Percentiles rank a stretch among this genome's conserved stretches.
Evolutionary conservation across 352 stramenopile species (phyloP).

Genomic region (Phytophthora pini): DNA sequence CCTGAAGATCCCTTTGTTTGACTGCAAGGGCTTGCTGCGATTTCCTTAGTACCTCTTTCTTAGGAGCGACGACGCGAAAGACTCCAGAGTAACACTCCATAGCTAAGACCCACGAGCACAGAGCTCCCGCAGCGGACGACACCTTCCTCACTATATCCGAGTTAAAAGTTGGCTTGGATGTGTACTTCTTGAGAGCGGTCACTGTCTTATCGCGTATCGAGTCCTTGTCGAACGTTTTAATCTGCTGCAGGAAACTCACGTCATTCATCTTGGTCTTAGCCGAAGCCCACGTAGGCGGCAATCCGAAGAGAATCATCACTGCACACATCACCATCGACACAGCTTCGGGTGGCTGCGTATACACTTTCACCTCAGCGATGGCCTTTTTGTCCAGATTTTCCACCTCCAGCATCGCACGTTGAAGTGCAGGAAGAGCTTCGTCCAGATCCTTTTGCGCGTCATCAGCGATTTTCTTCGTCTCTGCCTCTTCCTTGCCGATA

Average conservation of each 20-base stretch:
- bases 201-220: conserved; percentile 94
- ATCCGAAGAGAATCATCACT: conserved; percentile 97
- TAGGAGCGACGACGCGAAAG: conserved; percentile 89
- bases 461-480: conserved; percentile 95
- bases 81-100: conserved; percentile 93
- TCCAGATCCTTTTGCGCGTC: conserved; percentile 96
- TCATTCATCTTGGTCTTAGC: conserved; percentile 96
- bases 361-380: conserved; percentile 96
- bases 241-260: conserved; percentile 93
- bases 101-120: conserved; percentile 93
- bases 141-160: conserved; percentile 92
- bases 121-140: conserved; percentile 84
- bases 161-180: conserved; percentile 84
- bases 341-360: conserved; percentile 91
- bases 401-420: conserved; percentile 94
- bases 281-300: conserved; percentile 92
- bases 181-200: conserved; percentile 96
- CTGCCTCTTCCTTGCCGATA: conserved; percentile 91
- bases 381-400: conserved; percentile 96
- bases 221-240: conserved; percentile 97
- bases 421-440: conserved; percentile 92
- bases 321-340: conserved; percentile 95
- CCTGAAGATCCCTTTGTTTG: conserved; percentile 90
- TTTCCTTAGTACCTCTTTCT: conserved; percentile 89
- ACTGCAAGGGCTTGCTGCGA: conserved; percentile 86